These are phyloP conservation scores for Mychonastes homosphaera DNA, from an alignment of 139 green algal genomes.

Conservation along the genomic window DNA sequence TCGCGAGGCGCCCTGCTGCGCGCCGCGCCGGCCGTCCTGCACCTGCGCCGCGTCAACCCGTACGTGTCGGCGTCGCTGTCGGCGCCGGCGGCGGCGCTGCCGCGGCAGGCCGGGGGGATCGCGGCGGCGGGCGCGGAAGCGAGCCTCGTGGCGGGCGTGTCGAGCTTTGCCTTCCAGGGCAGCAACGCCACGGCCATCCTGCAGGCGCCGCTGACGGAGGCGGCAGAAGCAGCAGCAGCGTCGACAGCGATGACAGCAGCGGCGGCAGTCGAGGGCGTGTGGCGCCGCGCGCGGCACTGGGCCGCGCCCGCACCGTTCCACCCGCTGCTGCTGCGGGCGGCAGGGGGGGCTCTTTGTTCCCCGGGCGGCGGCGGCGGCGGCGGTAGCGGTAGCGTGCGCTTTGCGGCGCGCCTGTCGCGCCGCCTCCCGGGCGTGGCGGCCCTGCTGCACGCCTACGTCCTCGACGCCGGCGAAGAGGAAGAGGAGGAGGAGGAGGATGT, in stretches of 20 bases:
- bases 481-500: no score
- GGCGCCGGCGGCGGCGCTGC: constrained; percentile 11
- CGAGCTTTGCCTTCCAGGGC: constrained; percentile 72
- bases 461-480: no score
- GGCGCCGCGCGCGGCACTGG: constrained; percentile 18
- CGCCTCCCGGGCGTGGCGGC: neutral
- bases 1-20: constrained; percentile 12
- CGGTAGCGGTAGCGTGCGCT: neutral
- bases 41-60: constrained; percentile 43
- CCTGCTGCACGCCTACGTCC: neutral
- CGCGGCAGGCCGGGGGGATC: constrained; percentile 7
- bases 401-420: constrained; percentile 2
- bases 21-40: constrained; percentile 21
- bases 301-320: neutral
- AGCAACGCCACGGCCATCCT: constrained; percentile 49
- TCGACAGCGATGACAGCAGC: neutral
- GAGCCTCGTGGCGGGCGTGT: constrained; percentile 32
- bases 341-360: no score
- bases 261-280: neutral
- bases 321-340: constrained; percentile 3
- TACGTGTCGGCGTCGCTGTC: constrained; percentile 29
- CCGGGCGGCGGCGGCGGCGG: no score
- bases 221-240: neutral
- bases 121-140: neutral
- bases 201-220: neutral